Evolutionary conservation across 2,329 filamentous ascomycete species (phyloP), one percentile per base, ranked within the genome.

Genomic region (Trichoderma aggressivum): DNA sequence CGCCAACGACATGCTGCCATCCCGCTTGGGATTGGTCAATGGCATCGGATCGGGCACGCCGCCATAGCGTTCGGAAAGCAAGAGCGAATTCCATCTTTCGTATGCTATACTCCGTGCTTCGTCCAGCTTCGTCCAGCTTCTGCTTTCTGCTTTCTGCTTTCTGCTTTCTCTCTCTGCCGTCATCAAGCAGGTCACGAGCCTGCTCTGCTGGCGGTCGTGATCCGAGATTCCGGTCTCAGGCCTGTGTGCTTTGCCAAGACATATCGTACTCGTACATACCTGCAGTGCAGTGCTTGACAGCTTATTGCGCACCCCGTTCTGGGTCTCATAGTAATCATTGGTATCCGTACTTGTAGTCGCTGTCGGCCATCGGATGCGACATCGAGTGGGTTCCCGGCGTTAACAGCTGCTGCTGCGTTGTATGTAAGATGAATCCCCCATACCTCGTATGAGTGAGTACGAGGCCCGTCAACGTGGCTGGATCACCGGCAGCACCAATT

Each of bases 141-240:
- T 36, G 26, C 32, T 60, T 14, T n/a, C n/a, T n/a, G n/a, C n/a
- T n/a, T n/a, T n/a, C 11, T 24, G 21, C 11, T 24, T 43, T 18
- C 56, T 34, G 16, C 47, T 56, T 55, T 39, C 24, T n/a, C 8
- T 65, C 10, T 26, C 47, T 66, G 47, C 21, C 16, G 63, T 66
- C 47, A 69, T 34, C 66, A 30, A 8, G 34, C 12, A n/a, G 50
- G 68, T 70, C 68, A 70, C 68, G 60, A 65, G 68, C 12, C n/a
- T 53, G 8, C 30, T 56, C n/a, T 59, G 21, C 53, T 59, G 34
- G 64, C 53, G 53, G 53, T 18, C 16, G 11, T 47, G 28, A 12
- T n/a, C 34, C 53, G 36, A 39, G 32, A 59, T 59, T 26, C 64
- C 26, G 53, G 36, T 24, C 53, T 47, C 36, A 34, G 64, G 36